Evolutionary conservation across 768 basidiomycete species (phyloP).

Genomic region (Neoboletus subvelutipes): DNA sequence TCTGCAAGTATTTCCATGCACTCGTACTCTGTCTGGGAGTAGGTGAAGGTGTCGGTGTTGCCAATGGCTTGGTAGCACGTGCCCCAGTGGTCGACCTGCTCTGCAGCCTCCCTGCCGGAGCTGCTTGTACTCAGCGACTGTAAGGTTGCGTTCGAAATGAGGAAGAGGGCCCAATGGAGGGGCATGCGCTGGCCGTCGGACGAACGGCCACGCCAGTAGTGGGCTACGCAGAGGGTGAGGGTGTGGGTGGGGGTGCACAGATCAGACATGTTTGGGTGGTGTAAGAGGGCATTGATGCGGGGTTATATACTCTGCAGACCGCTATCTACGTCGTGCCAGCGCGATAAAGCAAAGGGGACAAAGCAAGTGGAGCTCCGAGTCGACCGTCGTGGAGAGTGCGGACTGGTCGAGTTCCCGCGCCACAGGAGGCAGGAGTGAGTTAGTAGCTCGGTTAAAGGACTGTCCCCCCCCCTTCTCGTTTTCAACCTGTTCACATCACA

Average conservation of each 20-base stretch:
- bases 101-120: constrained; percentile 22
- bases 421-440: constrained; percentile 12
- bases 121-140: constrained; percentile 23
- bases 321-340: constrained; percentile 6
- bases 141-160: constrained; percentile 24
- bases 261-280: constrained; percentile 17
- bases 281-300: not conserved
- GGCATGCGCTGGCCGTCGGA: constrained; percentile 23
- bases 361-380: constrained; percentile 14
- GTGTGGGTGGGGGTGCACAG: constrained; percentile 10
- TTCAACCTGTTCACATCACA: constrained; percentile 30
- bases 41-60: constrained; percentile 30
- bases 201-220: constrained; percentile 29
- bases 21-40: constrained; percentile 27
- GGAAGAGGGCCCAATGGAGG: constrained; percentile 33
- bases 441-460: constrained; percentile 14
- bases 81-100: constrained; percentile 30
- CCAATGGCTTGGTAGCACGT: constrained; percentile 32
- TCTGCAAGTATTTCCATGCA: constrained; percentile 33
- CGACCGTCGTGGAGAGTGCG: not conserved
- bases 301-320: constrained; percentile 8
- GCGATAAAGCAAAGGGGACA: constrained; percentile 16
- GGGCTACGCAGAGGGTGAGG: constrained; percentile 29
- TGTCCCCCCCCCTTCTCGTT: constrained; percentile 20
- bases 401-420: constrained; percentile 28